Percentiles rank a stretch among this genome's conserved stretches.
These are phyloP conservation scores for Tephrocybe sp. DNA, from an alignment of 768 basidiomycete species.

Conservation along the genomic window DNA sequence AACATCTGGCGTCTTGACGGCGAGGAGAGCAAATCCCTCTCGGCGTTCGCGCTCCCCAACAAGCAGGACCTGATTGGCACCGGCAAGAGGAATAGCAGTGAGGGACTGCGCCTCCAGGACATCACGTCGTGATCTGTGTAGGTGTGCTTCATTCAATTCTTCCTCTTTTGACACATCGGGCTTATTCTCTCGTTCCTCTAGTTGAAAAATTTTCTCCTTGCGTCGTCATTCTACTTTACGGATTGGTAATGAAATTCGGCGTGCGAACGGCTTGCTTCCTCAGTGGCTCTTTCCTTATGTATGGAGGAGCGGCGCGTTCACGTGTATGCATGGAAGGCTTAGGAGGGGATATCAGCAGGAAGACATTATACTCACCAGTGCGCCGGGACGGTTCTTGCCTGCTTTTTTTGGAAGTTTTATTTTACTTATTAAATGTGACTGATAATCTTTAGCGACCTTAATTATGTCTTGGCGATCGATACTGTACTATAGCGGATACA, in stretches of 20 bases:
- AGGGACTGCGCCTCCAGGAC: slow-evolving; percentile 27
- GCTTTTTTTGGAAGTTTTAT: slow-evolving; percentile 17
- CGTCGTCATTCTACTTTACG: slow-evolving; percentile 14
- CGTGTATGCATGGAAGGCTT: slow-evolving; percentile 4
- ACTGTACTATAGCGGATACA: slow-evolving; percentile 20
- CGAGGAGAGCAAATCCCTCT: slow-evolving; percentile 61
- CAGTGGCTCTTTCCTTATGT: not conserved
- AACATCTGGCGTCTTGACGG: slow-evolving; percentile 78
- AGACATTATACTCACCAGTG: slow-evolving; percentile 14
- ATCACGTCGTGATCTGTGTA: slow-evolving; percentile 19
- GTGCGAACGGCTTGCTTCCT: too few species aligned
- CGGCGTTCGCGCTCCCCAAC: slow-evolving; percentile 48
- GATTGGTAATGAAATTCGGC: slow-evolving; percentile 2
- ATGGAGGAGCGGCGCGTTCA: slow-evolving; percentile 6
- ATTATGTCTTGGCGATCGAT: slow-evolving; percentile 9
- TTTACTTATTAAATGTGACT: slow-evolving; percentile 13
- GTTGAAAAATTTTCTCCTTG: slow-evolving; percentile 3
- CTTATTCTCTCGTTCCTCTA: slow-evolving; percentile 4
- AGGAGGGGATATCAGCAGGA: slow-evolving; percentile 11
- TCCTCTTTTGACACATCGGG: not conserved
- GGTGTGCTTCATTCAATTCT: slow-evolving; percentile 7
- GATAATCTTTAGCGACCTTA: slow-evolving; percentile 15
- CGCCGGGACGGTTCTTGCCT: slow-evolving; percentile 15
- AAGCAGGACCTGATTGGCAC: slow-evolving; percentile 34
- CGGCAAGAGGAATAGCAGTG: slow-evolving; percentile 40